These are phyloP conservation scores for Lentinula boryana DNA, from an alignment of 768 basidiomycete species.

Conservation along the genomic window DNA sequence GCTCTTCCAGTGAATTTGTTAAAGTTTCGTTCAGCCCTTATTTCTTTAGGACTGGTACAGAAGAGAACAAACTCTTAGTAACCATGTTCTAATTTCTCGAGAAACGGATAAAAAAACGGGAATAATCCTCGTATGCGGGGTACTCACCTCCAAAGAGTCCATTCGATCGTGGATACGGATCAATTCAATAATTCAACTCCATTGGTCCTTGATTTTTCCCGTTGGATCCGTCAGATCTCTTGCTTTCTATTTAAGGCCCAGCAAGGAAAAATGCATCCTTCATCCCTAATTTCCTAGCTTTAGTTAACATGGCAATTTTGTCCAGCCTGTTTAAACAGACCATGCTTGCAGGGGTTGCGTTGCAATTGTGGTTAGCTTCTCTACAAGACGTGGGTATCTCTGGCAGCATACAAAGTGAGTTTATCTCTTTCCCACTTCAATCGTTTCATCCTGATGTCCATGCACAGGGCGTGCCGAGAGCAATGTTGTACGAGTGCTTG, in stretches of 20 bases:
- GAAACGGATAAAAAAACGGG: background rate
- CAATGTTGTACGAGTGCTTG: constrained; percentile 5
- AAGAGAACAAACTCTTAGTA: too few species aligned
- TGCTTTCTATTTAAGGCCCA: background rate
- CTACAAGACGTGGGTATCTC: background rate
- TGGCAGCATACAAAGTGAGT: background rate
- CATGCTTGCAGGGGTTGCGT: background rate
- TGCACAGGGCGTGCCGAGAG: background rate
- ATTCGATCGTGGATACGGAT: background rate
- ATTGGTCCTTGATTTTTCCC: background rate
- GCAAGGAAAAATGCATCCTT: background rate
- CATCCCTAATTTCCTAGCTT: background rate
- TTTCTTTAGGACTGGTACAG: too few species aligned
- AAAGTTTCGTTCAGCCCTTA: background rate
- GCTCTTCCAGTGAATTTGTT: background rate
- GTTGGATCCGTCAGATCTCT: background rate
- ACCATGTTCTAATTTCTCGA: background rate
- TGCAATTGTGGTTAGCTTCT: background rate
- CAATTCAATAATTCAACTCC: background rate
- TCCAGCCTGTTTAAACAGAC: background rate
- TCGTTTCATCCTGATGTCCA: background rate
- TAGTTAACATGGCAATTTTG: background rate
- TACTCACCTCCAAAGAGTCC: background rate
- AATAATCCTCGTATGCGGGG: background rate
- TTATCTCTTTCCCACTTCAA: background rate